Evolutionary conservation across 2,329 filamentous ascomycete genomes (phyloP).

Genomic region (Penicillium sp.): DNA sequence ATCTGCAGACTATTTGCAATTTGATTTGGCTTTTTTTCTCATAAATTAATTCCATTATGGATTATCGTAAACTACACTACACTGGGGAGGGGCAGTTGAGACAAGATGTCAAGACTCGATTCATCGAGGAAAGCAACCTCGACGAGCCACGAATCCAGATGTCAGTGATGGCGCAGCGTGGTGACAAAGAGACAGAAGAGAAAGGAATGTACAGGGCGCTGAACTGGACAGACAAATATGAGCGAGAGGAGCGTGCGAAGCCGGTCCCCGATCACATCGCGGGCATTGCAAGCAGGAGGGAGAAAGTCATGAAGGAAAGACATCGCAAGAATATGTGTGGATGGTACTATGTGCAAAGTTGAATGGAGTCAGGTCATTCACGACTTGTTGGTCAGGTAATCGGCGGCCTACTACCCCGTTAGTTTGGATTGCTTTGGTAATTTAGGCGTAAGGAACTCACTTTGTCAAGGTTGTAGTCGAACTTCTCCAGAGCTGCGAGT

Average conservation of each 20-base stretch:
- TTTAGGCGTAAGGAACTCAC: slow-evolving; percentile 53
- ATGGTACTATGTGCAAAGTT: slow-evolving; percentile 25
- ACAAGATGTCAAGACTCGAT: slow-evolving; percentile 2
- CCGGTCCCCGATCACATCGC: slow-evolving; percentile 2
- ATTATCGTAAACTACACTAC: slow-evolving; percentile 23
- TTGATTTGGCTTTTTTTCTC: too few relatives aligned
- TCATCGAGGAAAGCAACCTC: slow-evolving; percentile 2
- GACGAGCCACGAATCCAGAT: slow-evolving; percentile 5
- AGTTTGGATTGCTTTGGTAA: background rate
- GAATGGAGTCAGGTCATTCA: slow-evolving; percentile 19
- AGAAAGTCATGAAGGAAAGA: slow-evolving; percentile 16
- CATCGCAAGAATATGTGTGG: slow-evolving; percentile 18
- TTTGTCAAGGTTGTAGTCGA: slow-evolving; percentile 93
- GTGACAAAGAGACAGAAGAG: slow-evolving; percentile 4
- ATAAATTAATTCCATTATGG: background rate
- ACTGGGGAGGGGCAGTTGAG: slow-evolving; percentile 9
- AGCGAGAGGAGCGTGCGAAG: background rate
- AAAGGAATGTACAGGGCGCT: slow-evolving; percentile 17
- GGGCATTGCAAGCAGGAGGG: background rate
- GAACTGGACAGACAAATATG: slow-evolving; percentile 6
- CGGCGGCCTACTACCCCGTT: slow-evolving; percentile 33
- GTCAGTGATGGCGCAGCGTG: slow-evolving; percentile 4
- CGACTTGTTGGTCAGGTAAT: slow-evolving; percentile 43
- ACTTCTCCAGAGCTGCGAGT: slow-evolving; percentile 81
- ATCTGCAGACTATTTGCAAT: too few relatives aligned